Base-by-base conservation (phyloP, 2,329 filamentous ascomycete species). In the Endocalyx cinctus region DNA sequence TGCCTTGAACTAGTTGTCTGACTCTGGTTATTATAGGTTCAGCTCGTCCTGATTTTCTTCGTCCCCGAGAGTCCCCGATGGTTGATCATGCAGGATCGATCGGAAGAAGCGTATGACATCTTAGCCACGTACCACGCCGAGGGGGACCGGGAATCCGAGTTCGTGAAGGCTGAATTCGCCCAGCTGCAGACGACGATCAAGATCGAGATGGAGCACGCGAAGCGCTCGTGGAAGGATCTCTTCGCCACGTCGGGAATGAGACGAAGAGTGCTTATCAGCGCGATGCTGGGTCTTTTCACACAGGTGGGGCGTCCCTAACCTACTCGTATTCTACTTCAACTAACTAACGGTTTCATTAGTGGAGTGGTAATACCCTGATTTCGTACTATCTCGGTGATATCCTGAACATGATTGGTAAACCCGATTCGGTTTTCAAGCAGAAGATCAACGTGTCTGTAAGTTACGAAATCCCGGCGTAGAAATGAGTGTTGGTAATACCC, bases 11-110 rank as follows among this genome's bases (percentile, higher is more conserved):
- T n/a, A n/a, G n/a, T n/a, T n/a, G n/a, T n/a, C n/a, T n/a, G n/a
- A n/a, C n/a, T n/a, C n/a, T n/a, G n/a, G n/a, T n/a, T n/a, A n/a
- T n/a, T n/a, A n/a, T n/a, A n/a, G n/a, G n/a, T n/a, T n/a, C n/a
- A n/a, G n/a, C n/a, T n/a, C n/a, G n/a, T n/a, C n/a, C n/a, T n/a
- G n/a, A n/a, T n/a, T n/a, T n/a, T 43, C 42, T 68, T 74, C 31
- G 63, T 77, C 5, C 77, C 77, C 0, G 79, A 82, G 41, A 76
- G 69, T 1, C 78, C 78, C 2, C 66, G 78, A 23, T 81, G 69
- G 67, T 53, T 79, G 17, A 62, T 79, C 27, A 64, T 67, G 22
- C 64, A 72, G 39, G 72, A 73, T 19, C 61, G 63, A 15, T 38
- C 52, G 2, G 65, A 73, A 5, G 61, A 77, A 45, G 75, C 75